These are phyloP conservation scores for Backusella liffmaniae DNA, from an alignment of 192 early-diverging fungal species.

Conservation along the genomic window DNA sequence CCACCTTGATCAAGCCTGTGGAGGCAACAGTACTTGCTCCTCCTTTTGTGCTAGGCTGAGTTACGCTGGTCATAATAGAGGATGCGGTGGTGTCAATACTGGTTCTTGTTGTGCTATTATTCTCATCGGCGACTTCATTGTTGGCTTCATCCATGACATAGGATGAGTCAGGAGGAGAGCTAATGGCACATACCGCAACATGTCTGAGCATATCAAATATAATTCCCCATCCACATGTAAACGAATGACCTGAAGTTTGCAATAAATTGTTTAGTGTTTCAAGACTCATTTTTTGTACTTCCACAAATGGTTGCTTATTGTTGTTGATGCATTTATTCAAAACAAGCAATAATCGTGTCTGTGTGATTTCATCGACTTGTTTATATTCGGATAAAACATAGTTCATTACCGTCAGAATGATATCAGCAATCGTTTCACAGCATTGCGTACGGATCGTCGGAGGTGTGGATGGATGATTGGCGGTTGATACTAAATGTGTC, in stretches of 20 bases:
- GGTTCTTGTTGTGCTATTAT: not conserved
- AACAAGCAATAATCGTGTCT: slow-evolving; percentile 61
- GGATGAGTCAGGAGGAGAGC: not conserved
- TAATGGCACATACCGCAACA: slow-evolving; percentile 34
- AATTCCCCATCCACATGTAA: slow-evolving; percentile 81
- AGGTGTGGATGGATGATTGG: slow-evolving; percentile 56
- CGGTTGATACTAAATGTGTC: slow-evolving; percentile 71
- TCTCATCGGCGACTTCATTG: not conserved
- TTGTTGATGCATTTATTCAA: slow-evolving; percentile 58
- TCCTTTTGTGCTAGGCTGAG: not conserved
- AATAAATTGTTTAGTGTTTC: slow-evolving; percentile 90
- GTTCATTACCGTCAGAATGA: slow-evolving; percentile 72
- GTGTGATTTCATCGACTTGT: slow-evolving; percentile 63
- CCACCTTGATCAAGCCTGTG: slow-evolving; percentile 64
- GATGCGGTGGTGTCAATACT: slow-evolving; percentile 20
- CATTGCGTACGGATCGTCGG: slow-evolving; percentile 71
- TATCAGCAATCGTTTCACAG: slow-evolving; percentile 73
- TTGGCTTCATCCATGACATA: slow-evolving; percentile 12
- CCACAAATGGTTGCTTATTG: slow-evolving; percentile 30
- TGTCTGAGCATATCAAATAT: slow-evolving; percentile 86
- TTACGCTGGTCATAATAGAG: not conserved
- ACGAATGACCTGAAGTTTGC: slow-evolving; percentile 88
- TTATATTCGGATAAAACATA: slow-evolving; percentile 58
- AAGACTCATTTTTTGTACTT: slow-evolving; percentile 79
- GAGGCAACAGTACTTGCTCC: not conserved